Evolutionary conservation across 2,329 filamentous ascomycete genomes (phyloP).

Genomic region (Fusarium metavorans): DNA sequence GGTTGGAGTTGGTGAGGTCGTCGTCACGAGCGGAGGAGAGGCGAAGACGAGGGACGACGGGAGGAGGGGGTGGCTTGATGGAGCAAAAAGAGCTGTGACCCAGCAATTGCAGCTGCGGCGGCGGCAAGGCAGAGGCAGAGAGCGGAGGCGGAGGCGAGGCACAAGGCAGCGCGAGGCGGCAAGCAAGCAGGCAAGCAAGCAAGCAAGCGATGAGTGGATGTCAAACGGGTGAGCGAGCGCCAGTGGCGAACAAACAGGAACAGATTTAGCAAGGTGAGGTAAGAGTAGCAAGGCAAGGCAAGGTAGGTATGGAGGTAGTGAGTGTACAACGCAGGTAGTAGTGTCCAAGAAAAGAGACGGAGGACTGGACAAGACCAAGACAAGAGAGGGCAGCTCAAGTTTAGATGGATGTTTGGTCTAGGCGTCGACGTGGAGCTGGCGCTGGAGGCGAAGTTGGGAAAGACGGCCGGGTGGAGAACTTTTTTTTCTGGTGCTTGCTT

Average conservation of each 20-base stretch:
- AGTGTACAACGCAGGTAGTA: slow-evolving; percentile 21
- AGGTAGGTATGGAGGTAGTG: slow-evolving; percentile 14
- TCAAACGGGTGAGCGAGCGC: slow-evolving; percentile 28
- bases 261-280: slow-evolving; percentile 8
- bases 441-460: slow-evolving; percentile 33
- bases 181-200: slow-evolving; percentile 1
- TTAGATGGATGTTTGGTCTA: slow-evolving; percentile 37
- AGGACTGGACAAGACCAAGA: slow-evolving; percentile 15
- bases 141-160: neutral
- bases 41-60: slow-evolving; percentile 36
- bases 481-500: slow-evolving; percentile 20
- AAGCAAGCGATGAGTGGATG: slow-evolving; percentile 28
- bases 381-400: slow-evolving; percentile 19
- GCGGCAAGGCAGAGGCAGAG: slow-evolving; percentile 31
- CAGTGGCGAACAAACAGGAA: slow-evolving; percentile 32
- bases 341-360: slow-evolving; percentile 34
- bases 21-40: slow-evolving; percentile 41
- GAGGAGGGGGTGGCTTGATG: slow-evolving; percentile 47
- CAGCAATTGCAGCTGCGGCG: slow-evolving; percentile 35
- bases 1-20: slow-evolving; percentile 40
- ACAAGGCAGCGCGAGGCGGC: slow-evolving; percentile 15
- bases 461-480: slow-evolving; percentile 33
- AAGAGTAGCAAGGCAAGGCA: neutral
- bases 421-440: slow-evolving; percentile 36
- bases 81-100: slow-evolving; percentile 42